These are phyloP conservation scores for Conidiobolus incongruus DNA, from an alignment of 371 early-diverging fungal species.

Conservation along the genomic window DNA sequence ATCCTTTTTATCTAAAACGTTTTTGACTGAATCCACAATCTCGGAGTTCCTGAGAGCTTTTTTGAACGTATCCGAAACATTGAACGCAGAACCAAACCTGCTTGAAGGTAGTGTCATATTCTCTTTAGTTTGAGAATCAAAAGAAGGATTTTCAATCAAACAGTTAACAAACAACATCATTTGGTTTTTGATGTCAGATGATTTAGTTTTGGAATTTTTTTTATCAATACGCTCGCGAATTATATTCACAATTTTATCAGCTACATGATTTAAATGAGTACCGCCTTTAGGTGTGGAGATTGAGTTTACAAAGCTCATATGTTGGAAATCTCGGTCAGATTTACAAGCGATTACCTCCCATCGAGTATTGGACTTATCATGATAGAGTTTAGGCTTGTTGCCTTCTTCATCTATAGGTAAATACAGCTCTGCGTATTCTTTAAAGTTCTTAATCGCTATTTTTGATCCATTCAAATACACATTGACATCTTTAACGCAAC, in stretches of 20 bases:
- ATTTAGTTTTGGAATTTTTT: conserved; percentile 57
- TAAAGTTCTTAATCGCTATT: conserved; percentile 71
- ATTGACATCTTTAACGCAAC: conserved; percentile 66
- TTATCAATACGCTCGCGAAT: conserved; percentile 57
- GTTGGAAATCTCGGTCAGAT: neutral
- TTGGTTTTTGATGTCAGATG: conserved; percentile 77
- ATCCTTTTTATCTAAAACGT: conserved; percentile 64
- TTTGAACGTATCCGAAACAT: conserved; percentile 60
- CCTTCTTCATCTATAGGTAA: conserved; percentile 10
- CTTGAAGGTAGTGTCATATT: conserved; percentile 72
- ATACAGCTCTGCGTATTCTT: conserved; percentile 83
- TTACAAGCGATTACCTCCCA: conserved; percentile 79
- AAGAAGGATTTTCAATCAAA: conserved; percentile 94
- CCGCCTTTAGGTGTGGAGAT: conserved; percentile 98
- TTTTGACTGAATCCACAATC: conserved; percentile 66
- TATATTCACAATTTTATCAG: conserved; percentile 70
- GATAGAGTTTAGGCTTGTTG: conserved; percentile 13
- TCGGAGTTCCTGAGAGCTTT: conserved; percentile 56
- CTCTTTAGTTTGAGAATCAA: conserved; percentile 99
- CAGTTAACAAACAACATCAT: conserved; percentile 95
- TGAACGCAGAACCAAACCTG: conserved; percentile 81
- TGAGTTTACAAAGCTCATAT: conserved; percentile 93
- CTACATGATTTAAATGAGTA: conserved; percentile 79
- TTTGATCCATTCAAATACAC: conserved; percentile 82
- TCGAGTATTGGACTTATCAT: conserved; percentile 28